These are phyloP conservation scores for Mycena pura DNA, from an alignment of 768 basidiomycete genomes.

Conservation along the genomic window DNA sequence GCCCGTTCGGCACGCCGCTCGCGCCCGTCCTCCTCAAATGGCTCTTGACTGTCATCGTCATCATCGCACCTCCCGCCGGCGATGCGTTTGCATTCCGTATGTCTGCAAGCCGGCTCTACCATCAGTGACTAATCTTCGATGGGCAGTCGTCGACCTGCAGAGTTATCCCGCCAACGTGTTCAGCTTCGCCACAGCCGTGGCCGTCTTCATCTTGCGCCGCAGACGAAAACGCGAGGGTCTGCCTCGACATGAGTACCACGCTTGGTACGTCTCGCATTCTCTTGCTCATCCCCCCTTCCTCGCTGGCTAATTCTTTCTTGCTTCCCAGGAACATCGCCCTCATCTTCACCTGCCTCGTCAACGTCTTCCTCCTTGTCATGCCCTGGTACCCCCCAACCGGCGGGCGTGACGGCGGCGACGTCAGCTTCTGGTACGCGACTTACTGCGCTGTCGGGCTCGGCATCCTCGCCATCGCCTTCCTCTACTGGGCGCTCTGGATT, in stretches of 20 bases:
- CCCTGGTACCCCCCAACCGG: slow-evolving; percentile 50
- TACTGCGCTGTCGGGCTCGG: slow-evolving; percentile 47
- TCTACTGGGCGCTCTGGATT: slow-evolving; percentile 44
- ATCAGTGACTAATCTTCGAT: background rate
- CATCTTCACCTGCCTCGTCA: slow-evolving; percentile 43
- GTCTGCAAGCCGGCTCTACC: slow-evolving; percentile 7
- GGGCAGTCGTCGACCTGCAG: slow-evolving; percentile 44
- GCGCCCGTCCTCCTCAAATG: slow-evolving; percentile 54
- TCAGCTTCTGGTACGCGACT: slow-evolving; percentile 51
- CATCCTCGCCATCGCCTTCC: slow-evolving; percentile 38
- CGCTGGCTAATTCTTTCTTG: background rate
- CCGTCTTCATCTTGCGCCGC: slow-evolving; percentile 44
- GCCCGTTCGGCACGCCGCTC: slow-evolving; percentile 58
- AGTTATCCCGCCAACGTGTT: slow-evolving; percentile 47
- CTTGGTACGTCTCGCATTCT: slow-evolving; percentile 31
- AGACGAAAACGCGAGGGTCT: slow-evolving; percentile 39
- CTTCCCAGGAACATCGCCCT: slow-evolving; percentile 37
- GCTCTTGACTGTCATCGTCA: slow-evolving; percentile 53
- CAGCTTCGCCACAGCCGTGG: slow-evolving; percentile 42
- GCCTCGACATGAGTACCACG: slow-evolving; percentile 41
- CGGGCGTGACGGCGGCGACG: slow-evolving; percentile 46
- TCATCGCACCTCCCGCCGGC: slow-evolving; percentile 51
- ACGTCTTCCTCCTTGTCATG: slow-evolving; percentile 46
- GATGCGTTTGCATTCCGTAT: slow-evolving; percentile 53
- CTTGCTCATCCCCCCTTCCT: background rate